A percentile compares a stretch with the other conserved stretches of the same genome.
phyloP scores from a whole-genome alignment of 805 yeast species.

The Pichia insulana region DNA sequence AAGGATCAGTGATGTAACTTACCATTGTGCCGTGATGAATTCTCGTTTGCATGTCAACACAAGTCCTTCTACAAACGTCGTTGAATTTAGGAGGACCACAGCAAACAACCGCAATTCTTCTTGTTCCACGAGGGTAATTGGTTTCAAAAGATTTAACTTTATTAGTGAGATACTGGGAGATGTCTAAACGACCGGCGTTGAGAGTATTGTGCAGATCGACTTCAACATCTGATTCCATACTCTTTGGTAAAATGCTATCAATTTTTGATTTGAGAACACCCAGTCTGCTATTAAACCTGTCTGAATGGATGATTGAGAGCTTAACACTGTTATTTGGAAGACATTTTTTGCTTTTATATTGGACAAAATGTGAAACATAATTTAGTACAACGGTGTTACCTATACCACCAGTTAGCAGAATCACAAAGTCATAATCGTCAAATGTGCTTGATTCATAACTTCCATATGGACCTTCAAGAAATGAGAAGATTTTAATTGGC shows the following conservation, averaged over 20 bases:
- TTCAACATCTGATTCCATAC: background rate
- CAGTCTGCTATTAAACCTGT: background rate
- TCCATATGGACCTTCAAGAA: constrained; percentile 11
- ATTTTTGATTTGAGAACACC: background rate
- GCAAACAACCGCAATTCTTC: constrained; percentile 1
- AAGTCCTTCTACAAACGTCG: background rate
- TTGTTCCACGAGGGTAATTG: background rate
- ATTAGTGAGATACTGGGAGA: background rate
- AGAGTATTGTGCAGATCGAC: background rate
- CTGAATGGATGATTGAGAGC: background rate
- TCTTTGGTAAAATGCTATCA: background rate
- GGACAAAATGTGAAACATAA: background rate
- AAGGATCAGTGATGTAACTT: too few relatives aligned
- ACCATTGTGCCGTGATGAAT: too few relatives aligned
- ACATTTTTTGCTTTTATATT: too few relatives aligned
- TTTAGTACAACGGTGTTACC: constrained; percentile 8
- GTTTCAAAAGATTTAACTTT: background rate
- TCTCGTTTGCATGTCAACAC: too few relatives aligned
- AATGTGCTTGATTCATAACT: constrained; percentile 2
- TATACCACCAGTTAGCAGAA: constrained; percentile 8
- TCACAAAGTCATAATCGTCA: constrained; percentile 1
- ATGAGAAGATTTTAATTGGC: background rate
- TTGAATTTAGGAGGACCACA: constrained; percentile 2
- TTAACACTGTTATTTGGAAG: background rate
- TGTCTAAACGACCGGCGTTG: background rate